Percentiles rank a stretch among this genome's conserved stretches.
These are phyloP conservation scores for Spencermartinsiella europaea DNA, from an alignment of 805 yeast species.

Conservation along the genomic window DNA sequence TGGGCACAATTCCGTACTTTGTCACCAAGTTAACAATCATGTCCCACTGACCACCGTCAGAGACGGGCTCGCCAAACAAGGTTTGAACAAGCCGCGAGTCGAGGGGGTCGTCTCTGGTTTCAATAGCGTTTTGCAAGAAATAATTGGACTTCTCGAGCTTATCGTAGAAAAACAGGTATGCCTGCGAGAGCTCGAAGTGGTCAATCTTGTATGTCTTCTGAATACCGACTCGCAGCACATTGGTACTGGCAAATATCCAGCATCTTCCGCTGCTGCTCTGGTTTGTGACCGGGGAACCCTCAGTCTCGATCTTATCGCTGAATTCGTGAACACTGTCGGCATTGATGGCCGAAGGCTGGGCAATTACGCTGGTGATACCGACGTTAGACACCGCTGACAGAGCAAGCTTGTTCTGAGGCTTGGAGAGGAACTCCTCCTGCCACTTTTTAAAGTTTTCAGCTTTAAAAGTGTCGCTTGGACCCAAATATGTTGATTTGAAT, in stretches of 20 bases:
- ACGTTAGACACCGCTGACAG: slow-evolving; percentile 49
- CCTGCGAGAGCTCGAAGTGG: slow-evolving; percentile 71
- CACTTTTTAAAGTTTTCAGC: slow-evolving; percentile 36
- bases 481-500: background rate
- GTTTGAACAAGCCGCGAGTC: slow-evolving; percentile 69
- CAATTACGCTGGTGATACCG: slow-evolving; percentile 39
- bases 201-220: slow-evolving; percentile 59
- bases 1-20: slow-evolving; percentile 80
- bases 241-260: slow-evolving; percentile 85
- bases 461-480: slow-evolving; percentile 31
- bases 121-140: slow-evolving; percentile 70
- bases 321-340: slow-evolving; percentile 32
- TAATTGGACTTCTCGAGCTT: slow-evolving; percentile 80
- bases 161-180: slow-evolving; percentile 78
- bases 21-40: slow-evolving; percentile 74
- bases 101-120: slow-evolving; percentile 59
- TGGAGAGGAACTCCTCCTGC: slow-evolving; percentile 41
- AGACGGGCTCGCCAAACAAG: slow-evolving; percentile 58
- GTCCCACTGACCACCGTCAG: slow-evolving; percentile 88
- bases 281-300: slow-evolving; percentile 66
- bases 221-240: slow-evolving; percentile 60
- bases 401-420: slow-evolving; percentile 50
- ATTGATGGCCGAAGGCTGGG: slow-evolving; percentile 14
- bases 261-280: slow-evolving; percentile 79
- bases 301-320: slow-evolving; percentile 41